Percentiles rank a stretch among this genome's conserved stretches.
These are phyloP conservation scores for Syzygium aqueum DNA, from an alignment of 345 rosid genomes.

Conservation along the genomic window DNA sequence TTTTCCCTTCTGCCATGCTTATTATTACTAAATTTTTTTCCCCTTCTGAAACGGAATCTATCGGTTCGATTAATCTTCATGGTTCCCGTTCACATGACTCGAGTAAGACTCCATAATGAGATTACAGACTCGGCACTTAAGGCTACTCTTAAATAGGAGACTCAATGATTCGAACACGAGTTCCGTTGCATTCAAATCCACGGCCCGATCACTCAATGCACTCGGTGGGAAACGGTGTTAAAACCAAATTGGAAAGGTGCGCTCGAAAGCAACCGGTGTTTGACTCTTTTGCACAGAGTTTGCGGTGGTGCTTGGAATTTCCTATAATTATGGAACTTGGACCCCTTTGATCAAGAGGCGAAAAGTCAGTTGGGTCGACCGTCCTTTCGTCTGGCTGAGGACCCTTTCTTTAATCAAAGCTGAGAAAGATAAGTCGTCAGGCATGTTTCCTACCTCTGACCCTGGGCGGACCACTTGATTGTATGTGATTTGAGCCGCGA, in stretches of 20 bases:
- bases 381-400: background rate
- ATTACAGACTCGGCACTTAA: background rate
- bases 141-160: too few species aligned
- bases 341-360: background rate
- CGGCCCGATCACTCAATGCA: background rate
- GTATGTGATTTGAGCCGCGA: background rate
- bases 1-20: background rate
- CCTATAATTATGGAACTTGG: background rate
- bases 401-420: background rate
- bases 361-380: background rate
- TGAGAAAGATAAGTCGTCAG: background rate
- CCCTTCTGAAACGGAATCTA: accelerated
- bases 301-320: background rate
- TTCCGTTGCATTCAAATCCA: background rate
- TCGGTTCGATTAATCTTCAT: background rate
- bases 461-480: background rate
- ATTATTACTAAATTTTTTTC: accelerated
- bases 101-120: background rate
- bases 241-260: background rate
- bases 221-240: background rate
- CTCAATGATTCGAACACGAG: background rate
- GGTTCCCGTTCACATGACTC: background rate
- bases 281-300: background rate
- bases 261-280: background rate
- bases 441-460: background rate